These are phyloP conservation scores for Myxozyma neotropica DNA, from an alignment of 805 yeast genomes.

Conservation along the genomic window DNA sequence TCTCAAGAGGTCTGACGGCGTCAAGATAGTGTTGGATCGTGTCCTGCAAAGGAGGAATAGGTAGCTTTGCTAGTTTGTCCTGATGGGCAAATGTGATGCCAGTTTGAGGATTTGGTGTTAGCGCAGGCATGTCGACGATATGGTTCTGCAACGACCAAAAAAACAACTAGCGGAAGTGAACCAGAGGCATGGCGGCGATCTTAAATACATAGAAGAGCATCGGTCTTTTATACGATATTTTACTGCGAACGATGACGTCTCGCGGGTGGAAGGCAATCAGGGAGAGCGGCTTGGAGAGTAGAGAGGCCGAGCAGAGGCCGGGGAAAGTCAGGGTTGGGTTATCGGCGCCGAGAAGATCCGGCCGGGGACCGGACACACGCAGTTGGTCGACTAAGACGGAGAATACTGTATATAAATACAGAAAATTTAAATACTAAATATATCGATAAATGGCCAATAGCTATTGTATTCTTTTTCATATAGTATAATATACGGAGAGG, in stretches of 20 bases:
- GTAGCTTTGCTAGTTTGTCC: slow-evolving; percentile 62
- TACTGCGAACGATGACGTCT: neutral
- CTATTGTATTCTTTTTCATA: no score
- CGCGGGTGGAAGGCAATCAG: slow-evolving; percentile 8
- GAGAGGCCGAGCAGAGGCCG: neutral
- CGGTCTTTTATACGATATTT: neutral
- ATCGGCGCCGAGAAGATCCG: neutral
- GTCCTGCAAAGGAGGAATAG: slow-evolving; percentile 73
- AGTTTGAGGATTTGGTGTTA: slow-evolving; percentile 1
- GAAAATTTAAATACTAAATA: no score
- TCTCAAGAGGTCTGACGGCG: slow-evolving; percentile 77
- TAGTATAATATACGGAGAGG: no score
- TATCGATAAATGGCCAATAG: no score
- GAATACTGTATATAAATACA: no score
- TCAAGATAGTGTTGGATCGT: slow-evolving; percentile 69
- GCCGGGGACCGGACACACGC: neutral
- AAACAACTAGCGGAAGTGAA: neutral
- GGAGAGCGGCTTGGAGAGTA: neutral
- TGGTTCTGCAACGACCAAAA: no score
- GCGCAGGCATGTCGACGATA: slow-evolving; percentile 3
- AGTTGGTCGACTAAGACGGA: no score
- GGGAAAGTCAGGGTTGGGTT: neutral
- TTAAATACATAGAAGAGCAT: neutral
- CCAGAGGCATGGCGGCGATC: neutral
- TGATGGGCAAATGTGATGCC: slow-evolving; percentile 62